Evolutionary conservation across 306 rosid genomes (phyloP).

Genomic region (Dryas octopetala): DNA sequence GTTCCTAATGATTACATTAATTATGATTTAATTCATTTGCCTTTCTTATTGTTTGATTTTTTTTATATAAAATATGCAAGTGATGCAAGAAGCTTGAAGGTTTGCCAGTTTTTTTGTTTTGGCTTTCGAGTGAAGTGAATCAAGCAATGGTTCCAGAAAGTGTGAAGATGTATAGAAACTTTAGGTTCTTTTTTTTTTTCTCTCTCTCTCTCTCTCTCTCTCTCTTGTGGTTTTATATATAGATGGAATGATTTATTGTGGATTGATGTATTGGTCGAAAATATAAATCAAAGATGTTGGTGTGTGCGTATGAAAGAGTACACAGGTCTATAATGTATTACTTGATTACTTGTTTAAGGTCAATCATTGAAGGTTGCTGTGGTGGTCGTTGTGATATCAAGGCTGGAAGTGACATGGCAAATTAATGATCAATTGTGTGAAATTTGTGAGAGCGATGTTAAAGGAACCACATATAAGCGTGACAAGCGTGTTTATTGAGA

Average conservation of each 20-base stretch:
- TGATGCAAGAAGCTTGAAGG: not conserved
- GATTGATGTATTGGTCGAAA: not conserved
- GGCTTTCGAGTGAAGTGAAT: not conserved
- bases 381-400: too few relatives aligned
- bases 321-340: not conserved
- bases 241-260: not conserved
- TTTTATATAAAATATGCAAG: slow-evolving; percentile 4
- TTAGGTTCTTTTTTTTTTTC: not conserved
- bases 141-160: not conserved
- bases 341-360: not conserved
- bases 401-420: too few relatives aligned
- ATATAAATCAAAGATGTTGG: not conserved
- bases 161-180: slow-evolving; percentile 18
- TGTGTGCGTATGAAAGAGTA: not conserved
- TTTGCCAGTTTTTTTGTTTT: not conserved
- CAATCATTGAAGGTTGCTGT: too few relatives aligned
- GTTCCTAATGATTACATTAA: slow-evolving; percentile 20
- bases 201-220: too few relatives aligned
- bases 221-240: not conserved
- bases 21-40: not conserved
- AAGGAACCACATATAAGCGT: too few relatives aligned
- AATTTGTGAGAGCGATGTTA: too few relatives aligned
- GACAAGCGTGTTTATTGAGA: too few relatives aligned
- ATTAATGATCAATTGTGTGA: too few relatives aligned
- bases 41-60: not conserved